Evolutionary conservation across 2,329 filamentous ascomycete species (phyloP).

Genomic region (Xenoacremonium recifei): DNA sequence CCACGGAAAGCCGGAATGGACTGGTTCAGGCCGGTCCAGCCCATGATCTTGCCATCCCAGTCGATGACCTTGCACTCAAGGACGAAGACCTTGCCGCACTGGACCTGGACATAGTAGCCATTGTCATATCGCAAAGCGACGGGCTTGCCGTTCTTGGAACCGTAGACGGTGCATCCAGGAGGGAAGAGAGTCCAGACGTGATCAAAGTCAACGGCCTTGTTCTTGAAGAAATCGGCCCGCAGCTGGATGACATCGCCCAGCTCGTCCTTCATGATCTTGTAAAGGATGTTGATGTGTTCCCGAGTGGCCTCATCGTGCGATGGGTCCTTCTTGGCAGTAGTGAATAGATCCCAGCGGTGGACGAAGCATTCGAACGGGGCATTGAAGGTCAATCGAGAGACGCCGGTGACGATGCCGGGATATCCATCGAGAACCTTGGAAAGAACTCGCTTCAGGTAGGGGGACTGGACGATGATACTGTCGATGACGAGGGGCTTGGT

Average conservation of each 20-base stretch:
- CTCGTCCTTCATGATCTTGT: constrained; percentile 48
- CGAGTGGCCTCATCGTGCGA: constrained; percentile 41
- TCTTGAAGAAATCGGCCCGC: constrained; percentile 50
- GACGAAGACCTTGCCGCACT: constrained; percentile 37
- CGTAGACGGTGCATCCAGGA: constrained; percentile 42
- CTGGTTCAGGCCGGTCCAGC: constrained; percentile 34
- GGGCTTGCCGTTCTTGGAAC: constrained; percentile 37
- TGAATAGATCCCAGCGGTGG: constrained; percentile 59
- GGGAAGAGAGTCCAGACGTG: constrained; percentile 55
- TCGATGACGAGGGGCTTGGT: constrained; percentile 60
- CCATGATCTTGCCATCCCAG: constrained; percentile 48
- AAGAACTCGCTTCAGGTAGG: constrained; percentile 56
- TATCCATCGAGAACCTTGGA: constrained; percentile 55
- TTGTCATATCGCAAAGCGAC: constrained; percentile 38
- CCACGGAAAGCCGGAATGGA: constrained; percentile 42
- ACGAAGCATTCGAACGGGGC: constrained; percentile 63
- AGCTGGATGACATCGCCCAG: constrained; percentile 49
- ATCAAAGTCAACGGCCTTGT: constrained; percentile 52
- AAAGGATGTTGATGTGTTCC: constrained; percentile 46
- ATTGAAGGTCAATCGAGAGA: constrained; percentile 60
- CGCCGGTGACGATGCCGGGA: constrained; percentile 56
- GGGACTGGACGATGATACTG: constrained; percentile 63
- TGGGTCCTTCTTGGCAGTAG: constrained; percentile 38
- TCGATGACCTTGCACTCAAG: constrained; percentile 44
- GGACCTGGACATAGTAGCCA: constrained; percentile 35